Evolutionary conservation across 257 asterid genomes (phyloP).

Genomic region (Solanum bulbocastanum): DNA sequence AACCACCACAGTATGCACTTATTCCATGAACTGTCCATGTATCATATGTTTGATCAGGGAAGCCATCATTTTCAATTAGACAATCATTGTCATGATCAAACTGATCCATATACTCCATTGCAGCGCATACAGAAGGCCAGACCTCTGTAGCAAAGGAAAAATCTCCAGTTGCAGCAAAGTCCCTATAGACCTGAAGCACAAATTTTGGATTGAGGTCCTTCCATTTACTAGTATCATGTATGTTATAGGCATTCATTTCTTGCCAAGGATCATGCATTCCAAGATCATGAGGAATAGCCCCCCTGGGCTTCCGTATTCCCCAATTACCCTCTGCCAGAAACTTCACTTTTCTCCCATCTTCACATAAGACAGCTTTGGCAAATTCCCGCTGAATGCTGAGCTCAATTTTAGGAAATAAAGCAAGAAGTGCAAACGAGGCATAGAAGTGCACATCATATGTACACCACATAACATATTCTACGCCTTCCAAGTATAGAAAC

Average conservation of each 20-base stretch:
- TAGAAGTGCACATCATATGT: slow-evolving; percentile 97
- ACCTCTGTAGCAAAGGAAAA: slow-evolving; percentile 75
- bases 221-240: slow-evolving; percentile 95
- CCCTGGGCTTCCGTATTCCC: slow-evolving; percentile 87
- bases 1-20: slow-evolving; percentile 92
- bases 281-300: slow-evolving; percentile 95
- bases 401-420: slow-evolving; percentile 86
- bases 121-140: slow-evolving; percentile 95
- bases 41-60: slow-evolving; percentile 96
- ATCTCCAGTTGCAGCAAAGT: slow-evolving; percentile 87
- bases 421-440: slow-evolving; percentile 96
- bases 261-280: slow-evolving; percentile 99
- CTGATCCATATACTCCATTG: slow-evolving; percentile 96
- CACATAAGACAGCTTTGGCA: slow-evolving; percentile 74
- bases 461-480: slow-evolving; percentile 98
- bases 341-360: slow-evolving; percentile 74
- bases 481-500: slow-evolving; percentile 90
- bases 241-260: slow-evolving; percentile 97
- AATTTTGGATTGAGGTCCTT: slow-evolving; percentile 92
- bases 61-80: slow-evolving; percentile 87
- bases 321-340: slow-evolving; percentile 80
- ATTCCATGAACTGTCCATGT: slow-evolving; percentile 96
- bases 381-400: slow-evolving; percentile 93
- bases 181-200: slow-evolving; percentile 90
- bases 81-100: slow-evolving; percentile 83